Conservation (phyloP, 2,329 filamentous ascomycete species). For the Colletotrichum cereale region DNA sequence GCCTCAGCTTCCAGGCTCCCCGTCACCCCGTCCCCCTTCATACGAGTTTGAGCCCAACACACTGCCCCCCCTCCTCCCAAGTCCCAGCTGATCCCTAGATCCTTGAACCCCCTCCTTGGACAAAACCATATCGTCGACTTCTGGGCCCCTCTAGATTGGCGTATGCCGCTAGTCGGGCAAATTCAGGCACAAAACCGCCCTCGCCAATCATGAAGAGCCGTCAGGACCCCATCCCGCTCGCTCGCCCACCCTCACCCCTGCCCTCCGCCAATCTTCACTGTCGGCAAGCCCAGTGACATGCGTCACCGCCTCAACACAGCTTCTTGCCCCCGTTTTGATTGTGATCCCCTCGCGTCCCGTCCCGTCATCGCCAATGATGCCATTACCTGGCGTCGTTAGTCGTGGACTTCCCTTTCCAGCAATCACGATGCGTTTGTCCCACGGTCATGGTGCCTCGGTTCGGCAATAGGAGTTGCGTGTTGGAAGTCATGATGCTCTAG, state of each 20-base stretch:
- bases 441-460: slow-evolving; percentile 7
- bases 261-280: slow-evolving; percentile 34
- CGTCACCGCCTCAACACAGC: slow-evolving; percentile 41
- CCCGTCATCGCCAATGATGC: slow-evolving; percentile 29
- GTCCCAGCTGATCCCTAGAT: background rate
- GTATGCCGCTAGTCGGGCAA: slow-evolving; percentile 40
- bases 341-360: slow-evolving; percentile 27
- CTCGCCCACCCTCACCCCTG: slow-evolving; percentile 21
- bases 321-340: slow-evolving; percentile 30
- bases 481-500: slow-evolving; percentile 36
- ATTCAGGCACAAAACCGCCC: slow-evolving; percentile 39
- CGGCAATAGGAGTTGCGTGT: slow-evolving; percentile 29
- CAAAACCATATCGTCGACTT: slow-evolving; percentile 29
- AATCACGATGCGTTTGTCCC: slow-evolving; percentile 27
- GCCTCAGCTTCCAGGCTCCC: slow-evolving; percentile 3
- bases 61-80: background rate
- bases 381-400: slow-evolving; percentile 17
- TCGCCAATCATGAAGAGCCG: slow-evolving; percentile 29
- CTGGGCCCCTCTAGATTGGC: slow-evolving; percentile 31
- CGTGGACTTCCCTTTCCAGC: slow-evolving; percentile 9
- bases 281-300: slow-evolving; percentile 39
- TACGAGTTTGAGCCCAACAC: slow-evolving; percentile 1
- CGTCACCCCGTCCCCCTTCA: background rate
- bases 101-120: slow-evolving; percentile 16
- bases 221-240: slow-evolving; percentile 26